Conservation (phyloP, 108 stramenopile species). For the Discostella stelligeroides region DNA sequence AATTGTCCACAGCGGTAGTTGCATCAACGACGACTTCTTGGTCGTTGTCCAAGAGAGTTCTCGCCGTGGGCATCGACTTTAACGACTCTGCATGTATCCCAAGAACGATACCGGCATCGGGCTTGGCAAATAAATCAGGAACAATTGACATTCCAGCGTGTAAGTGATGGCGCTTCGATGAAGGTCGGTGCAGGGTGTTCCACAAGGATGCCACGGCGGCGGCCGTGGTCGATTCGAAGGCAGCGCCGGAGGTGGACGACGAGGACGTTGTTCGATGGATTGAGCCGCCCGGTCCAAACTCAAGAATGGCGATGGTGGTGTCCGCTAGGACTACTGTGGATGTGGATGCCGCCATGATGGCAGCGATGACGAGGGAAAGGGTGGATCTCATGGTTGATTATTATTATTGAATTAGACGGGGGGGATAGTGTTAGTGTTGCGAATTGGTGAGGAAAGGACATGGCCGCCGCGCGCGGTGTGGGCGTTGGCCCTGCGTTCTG, state of each 20-base stretch:
- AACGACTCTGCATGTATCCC: conserved; percentile 59
- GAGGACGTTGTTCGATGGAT: conserved; percentile 75
- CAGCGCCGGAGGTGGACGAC: conserved; percentile 35
- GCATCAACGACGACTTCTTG: too few relatives aligned
- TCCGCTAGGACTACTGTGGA: too few relatives aligned
- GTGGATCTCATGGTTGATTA: conserved; percentile 45
- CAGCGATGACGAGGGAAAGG: conserved; percentile 44
- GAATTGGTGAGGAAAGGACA: background rate
- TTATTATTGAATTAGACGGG: background rate
- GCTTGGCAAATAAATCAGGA: conserved; percentile 76
- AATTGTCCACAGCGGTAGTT: background rate
- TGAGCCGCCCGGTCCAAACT: conserved; percentile 72
- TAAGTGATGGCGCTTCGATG: conserved; percentile 31
- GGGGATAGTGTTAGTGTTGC: background rate
- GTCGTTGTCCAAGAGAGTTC: conserved; percentile 38
- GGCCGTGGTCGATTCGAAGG: conserved; percentile 47
- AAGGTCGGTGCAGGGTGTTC: conserved; percentile 57
- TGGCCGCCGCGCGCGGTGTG: background rate
- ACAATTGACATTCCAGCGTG: conserved; percentile 83
- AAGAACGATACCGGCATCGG: conserved; percentile 73
- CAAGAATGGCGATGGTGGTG: conserved; percentile 76
- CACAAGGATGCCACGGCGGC: conserved; percentile 75
- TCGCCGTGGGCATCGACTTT: conserved; percentile 64
- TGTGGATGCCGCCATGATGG: conserved; percentile 11
- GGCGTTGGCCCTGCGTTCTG: background rate